These are phyloP conservation scores for Deinandra increscens DNA, from an alignment of 129 eudicot species.

Conservation along the genomic window DNA sequence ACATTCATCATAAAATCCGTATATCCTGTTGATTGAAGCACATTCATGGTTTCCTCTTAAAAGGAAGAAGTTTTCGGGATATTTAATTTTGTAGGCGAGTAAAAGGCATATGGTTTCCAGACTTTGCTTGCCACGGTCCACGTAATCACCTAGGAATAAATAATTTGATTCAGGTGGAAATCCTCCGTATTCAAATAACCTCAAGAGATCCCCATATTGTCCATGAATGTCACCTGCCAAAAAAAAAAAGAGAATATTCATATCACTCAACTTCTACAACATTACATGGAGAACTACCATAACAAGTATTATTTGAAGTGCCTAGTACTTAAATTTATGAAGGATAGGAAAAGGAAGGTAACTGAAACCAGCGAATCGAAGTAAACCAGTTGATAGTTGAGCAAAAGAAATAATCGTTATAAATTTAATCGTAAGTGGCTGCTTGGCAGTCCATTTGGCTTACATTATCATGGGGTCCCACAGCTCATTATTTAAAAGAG, in stretches of 20 bases:
- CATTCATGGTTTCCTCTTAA: slow-evolving; percentile 79
- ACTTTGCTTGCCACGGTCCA: slow-evolving; percentile 82
- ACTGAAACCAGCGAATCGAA: neutral
- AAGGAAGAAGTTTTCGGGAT: slow-evolving; percentile 76
- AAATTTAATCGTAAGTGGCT: neutral
- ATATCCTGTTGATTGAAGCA: slow-evolving; percentile 74
- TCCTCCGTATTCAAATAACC: slow-evolving; percentile 78
- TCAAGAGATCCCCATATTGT: slow-evolving; percentile 71
- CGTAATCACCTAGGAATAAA: slow-evolving; percentile 73
- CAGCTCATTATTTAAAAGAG: neutral
- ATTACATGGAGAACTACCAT: neutral
- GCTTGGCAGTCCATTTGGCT: neutral
- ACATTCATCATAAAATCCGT: slow-evolving; percentile 83
- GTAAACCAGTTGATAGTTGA: neutral
- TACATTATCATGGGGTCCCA: neutral
- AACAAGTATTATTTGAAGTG: neutral
- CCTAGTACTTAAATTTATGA: slow-evolving; percentile 3
- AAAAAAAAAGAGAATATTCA: slow-evolving; percentile 8
- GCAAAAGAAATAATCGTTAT: neutral
- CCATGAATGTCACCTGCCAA: slow-evolving; percentile 83
- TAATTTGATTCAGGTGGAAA: slow-evolving; percentile 77
- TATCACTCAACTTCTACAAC: slow-evolving; percentile 2
- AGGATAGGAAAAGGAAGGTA: neutral
- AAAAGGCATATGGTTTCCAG: slow-evolving; percentile 75
- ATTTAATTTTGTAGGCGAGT: slow-evolving; percentile 74